Conservation (phyloP, 2,329 filamentous ascomycete species). For the Elsinoe batatas region DNA sequence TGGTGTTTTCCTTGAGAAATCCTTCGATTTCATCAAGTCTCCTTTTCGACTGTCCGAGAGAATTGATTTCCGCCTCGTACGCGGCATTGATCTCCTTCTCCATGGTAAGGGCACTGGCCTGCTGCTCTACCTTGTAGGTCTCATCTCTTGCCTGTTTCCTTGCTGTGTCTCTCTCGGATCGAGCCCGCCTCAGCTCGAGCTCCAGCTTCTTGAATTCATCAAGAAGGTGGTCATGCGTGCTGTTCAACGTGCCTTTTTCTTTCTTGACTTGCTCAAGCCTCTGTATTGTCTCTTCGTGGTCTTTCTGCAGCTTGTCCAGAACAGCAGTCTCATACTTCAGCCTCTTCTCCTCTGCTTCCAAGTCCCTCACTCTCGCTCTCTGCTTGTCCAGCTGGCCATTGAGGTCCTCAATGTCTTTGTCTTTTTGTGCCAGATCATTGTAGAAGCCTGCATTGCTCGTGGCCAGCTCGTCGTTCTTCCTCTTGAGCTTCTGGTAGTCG, state of each 20-base stretch:
- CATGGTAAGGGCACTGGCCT: neutral
- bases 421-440: constrained; percentile 61
- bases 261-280: neutral
- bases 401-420: constrained; percentile 56
- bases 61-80: neutral
- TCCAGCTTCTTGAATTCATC: constrained; percentile 4
- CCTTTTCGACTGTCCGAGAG: neutral
- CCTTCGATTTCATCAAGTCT: neutral
- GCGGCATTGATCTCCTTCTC: neutral
- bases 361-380: neutral
- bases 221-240: neutral
- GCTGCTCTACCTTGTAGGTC: neutral
- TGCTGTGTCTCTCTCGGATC: neutral
- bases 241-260: neutral
- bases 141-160: neutral
- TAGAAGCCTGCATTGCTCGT: constrained; percentile 66
- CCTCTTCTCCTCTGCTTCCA: constrained; percentile 12
- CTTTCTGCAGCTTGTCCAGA: constrained; percentile 52
- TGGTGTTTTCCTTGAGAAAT: neutral
- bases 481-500: neutral
- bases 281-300: constrained; percentile 14
- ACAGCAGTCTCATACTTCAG: constrained; percentile 55
- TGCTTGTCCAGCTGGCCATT: neutral
- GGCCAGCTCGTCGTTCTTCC: constrained; percentile 40
- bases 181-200: neutral